Conservation (phyloP, 2,329 filamentous ascomycete species). For the Alternaria arbusti region DNA sequence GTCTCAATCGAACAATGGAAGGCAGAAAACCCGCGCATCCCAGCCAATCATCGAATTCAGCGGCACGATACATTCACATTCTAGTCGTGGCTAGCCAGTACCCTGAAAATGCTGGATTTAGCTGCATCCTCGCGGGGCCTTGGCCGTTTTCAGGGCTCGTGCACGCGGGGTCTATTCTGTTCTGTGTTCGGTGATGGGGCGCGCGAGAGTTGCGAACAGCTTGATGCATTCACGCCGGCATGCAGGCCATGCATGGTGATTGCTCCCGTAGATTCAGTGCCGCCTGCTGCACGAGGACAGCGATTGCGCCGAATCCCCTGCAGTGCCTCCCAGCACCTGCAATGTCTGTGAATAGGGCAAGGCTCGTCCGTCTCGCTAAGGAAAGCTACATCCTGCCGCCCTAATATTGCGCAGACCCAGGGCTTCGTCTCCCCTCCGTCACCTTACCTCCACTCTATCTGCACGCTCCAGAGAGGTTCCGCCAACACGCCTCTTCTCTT, state of each 20-base stretch:
- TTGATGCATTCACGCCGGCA: conserved; percentile 11
- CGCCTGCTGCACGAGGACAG: conserved; percentile 15
- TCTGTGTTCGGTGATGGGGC: conserved; percentile 16
- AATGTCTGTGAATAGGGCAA: conserved; percentile 34
- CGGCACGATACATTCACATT: not conserved
- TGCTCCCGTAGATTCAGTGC: conserved; percentile 12
- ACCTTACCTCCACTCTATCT: conserved; percentile 28
- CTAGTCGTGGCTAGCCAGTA: conserved; percentile 1
- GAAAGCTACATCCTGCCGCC: conserved; percentile 28
- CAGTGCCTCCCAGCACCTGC: conserved; percentile 17
- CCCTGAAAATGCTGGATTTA: not conserved
- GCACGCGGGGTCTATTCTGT: conserved; percentile 25
- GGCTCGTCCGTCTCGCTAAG: conserved; percentile 43
- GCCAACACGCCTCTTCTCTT: conserved; percentile 27
- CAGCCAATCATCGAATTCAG: not conserved
- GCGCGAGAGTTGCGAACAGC: conserved; percentile 17
- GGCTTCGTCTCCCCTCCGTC: conserved; percentile 22
- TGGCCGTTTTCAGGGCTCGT: conserved; percentile 20
- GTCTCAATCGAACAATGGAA: not conserved
- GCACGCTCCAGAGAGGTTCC: conserved; percentile 15
- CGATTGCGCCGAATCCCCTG: conserved; percentile 10
- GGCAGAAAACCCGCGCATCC: not conserved
- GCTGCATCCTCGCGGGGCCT: conserved; percentile 15
- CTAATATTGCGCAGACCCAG: conserved; percentile 25
- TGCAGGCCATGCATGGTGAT: conserved; percentile 14